Evolutionary conservation across 208 protist species (phyloP).

Genomic region (Trypanosoma cruzi): DNA sequence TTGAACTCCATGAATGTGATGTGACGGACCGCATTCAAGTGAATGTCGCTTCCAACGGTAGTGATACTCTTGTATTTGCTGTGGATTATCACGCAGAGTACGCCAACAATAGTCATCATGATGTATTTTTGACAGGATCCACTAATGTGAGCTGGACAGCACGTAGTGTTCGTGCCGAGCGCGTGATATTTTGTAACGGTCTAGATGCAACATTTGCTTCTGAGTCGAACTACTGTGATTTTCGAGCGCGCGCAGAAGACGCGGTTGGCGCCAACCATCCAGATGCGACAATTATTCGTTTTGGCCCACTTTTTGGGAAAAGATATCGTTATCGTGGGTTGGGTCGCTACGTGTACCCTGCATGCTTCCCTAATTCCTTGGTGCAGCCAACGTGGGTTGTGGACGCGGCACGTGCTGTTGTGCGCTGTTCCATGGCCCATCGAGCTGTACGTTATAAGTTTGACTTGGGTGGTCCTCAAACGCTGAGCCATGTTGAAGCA

Average conservation of each 20-base stretch:
- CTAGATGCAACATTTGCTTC: constrained; percentile 93
- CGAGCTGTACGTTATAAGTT: constrained; percentile 91
- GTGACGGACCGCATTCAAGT: constrained; percentile 92
- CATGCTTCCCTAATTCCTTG: constrained; percentile 83
- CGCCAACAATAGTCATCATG: constrained; percentile 93
- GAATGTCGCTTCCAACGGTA: constrained; percentile 90
- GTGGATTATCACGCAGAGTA: constrained; percentile 91
- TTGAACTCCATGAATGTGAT: constrained; percentile 93
- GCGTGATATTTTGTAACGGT: constrained; percentile 91
- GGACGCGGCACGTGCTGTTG: constrained; percentile 85
- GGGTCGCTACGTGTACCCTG: constrained; percentile 89
- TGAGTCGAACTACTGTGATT: constrained; percentile 93
- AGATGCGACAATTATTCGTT: constrained; percentile 89
- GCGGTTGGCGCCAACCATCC: constrained; percentile 90
- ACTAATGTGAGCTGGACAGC: constrained; percentile 93
- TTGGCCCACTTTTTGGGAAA: constrained; percentile 89
- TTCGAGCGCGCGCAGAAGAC: constrained; percentile 88
- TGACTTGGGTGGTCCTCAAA: constrained; percentile 92
- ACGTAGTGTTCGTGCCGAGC: constrained; percentile 87
- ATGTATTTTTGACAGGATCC: constrained; percentile 88
- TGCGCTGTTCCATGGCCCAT: constrained; percentile 80
- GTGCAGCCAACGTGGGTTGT: constrained; percentile 94
- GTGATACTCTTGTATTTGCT: constrained; percentile 92
- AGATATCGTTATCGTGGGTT: constrained; percentile 91
- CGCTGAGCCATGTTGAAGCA: constrained; percentile 80